These are phyloP conservation scores for Dujonia santamariae DNA, from an alignment of 1,139 yeast species.

Conservation along the genomic window DNA sequence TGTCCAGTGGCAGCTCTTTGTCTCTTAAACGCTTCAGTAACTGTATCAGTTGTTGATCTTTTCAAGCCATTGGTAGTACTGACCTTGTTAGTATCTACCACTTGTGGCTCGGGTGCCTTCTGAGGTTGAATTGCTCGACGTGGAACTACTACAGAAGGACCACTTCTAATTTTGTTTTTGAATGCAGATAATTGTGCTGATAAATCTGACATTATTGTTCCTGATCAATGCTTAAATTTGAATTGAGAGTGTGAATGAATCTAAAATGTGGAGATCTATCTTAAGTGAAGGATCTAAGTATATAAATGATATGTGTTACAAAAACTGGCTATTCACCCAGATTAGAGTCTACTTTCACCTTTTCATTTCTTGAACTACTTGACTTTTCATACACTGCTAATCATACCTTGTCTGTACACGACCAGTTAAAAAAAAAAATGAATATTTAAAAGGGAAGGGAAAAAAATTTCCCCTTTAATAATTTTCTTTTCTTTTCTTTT, in stretches of 20 bases:
- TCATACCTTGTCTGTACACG: too few species aligned
- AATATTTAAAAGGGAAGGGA: not conserved
- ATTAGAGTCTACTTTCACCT: too few species aligned
- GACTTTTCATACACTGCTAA: too few species aligned
- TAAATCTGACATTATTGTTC: conserved; percentile 48
- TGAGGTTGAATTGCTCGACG: conserved; percentile 21
- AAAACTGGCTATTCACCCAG: too few species aligned
- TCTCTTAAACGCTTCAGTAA: conserved; percentile 35
- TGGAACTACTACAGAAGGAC: conserved; percentile 41
- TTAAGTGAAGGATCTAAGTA: too few species aligned
- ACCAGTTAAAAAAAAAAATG: too few species aligned
- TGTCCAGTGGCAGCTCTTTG: conserved; percentile 28
- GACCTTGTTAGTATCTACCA: conserved; percentile 6
- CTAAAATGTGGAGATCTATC: too few species aligned
- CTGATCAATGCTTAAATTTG: too few species aligned
- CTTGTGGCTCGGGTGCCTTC: conserved; percentile 12
- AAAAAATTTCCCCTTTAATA: too few species aligned
- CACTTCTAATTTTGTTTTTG: conserved; percentile 46
- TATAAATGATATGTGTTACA: conserved; percentile 1
- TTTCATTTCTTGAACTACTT: too few species aligned
- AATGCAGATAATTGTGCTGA: conserved; percentile 49
- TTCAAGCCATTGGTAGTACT: conserved; percentile 3
- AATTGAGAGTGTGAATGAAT: too few species aligned
- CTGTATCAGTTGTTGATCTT: conserved; percentile 19
- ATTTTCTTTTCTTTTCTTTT: conserved; percentile 4